Evolutionary conservation across 106 monocot genomes (phyloP).

Genomic region (Dendrobium officinale): DNA sequence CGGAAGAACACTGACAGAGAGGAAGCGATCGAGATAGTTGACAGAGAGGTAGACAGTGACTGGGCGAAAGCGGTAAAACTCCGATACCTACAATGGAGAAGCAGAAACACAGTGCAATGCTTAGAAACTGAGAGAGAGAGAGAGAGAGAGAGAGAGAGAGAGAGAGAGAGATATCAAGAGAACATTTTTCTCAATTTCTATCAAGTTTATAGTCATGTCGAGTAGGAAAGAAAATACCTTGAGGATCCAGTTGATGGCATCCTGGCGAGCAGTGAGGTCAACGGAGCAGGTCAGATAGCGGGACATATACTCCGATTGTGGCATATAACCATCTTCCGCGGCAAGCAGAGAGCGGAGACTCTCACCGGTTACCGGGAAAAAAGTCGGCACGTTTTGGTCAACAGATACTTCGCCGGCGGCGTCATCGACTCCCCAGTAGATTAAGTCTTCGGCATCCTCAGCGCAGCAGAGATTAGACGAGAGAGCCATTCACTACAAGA

Average conservation of each 20-base stretch:
- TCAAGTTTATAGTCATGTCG: not conserved
- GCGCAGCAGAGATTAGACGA: constrained; percentile 13
- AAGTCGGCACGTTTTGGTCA: constrained; percentile 1
- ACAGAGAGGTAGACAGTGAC: constrained; percentile 57
- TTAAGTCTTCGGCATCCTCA: constrained; percentile 9
- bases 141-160: not conserved
- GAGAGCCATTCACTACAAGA: too few species aligned
- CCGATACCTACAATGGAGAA: constrained; percentile 30
- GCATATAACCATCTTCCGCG: constrained; percentile 33
- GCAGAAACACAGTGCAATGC: not conserved
- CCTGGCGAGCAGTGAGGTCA: constrained; percentile 46
- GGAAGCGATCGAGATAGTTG: constrained; percentile 80
- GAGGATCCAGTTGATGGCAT: constrained; percentile 68
- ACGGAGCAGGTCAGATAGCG: constrained; percentile 20
- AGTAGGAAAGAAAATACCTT: constrained; percentile 19
- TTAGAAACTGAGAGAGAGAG: not conserved
- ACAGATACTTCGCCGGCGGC: not conserved
- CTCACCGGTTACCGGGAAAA: not conserved
- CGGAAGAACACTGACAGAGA: constrained; percentile 44
- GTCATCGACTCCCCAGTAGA: constrained; percentile 1
- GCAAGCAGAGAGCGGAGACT: constrained; percentile 24
- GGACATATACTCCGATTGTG: constrained; percentile 27
- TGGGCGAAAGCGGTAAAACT: constrained; percentile 48
- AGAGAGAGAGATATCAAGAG: not conserved
- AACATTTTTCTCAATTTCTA: not conserved